A percentile compares a stretch with the other conserved stretches of the same genome.
Evolutionary conservation across 164 flowering plant genomes (phyloP).

Genomic region (Liriodendron chinense): DNA sequence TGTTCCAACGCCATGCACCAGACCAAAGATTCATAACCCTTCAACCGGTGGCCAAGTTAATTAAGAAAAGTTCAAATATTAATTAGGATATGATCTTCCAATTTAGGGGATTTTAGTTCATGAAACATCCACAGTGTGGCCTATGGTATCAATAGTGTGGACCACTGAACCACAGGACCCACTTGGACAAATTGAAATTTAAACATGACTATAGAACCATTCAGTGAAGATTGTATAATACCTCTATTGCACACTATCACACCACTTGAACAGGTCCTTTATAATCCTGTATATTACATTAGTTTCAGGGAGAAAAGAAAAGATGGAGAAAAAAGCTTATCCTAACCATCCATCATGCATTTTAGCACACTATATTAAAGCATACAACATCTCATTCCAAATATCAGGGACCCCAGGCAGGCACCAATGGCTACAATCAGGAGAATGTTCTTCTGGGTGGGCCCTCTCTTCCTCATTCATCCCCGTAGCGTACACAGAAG

Average conservation of each 20-base stretch:
- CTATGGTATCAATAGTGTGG: neutral
- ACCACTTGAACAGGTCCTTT: neutral
- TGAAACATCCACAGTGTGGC: neutral
- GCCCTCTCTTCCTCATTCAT: slow-evolving; percentile 30
- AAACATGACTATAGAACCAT: neutral
- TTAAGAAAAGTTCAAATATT: too few species aligned
- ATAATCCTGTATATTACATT: neutral
- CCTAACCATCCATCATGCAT: neutral
- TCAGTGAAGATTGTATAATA: neutral
- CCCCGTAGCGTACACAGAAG: slow-evolving; percentile 54
- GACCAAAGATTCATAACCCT: too few species aligned
- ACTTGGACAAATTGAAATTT: too few species aligned
- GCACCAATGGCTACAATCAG: slow-evolving; percentile 44
- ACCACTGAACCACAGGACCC: too few species aligned
- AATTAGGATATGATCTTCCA: neutral
- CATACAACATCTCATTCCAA: slow-evolving; percentile 36
- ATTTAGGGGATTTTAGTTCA: neutral
- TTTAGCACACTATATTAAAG: slow-evolving; percentile 13
- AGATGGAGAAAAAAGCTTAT: too few species aligned
- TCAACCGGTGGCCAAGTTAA: too few species aligned
- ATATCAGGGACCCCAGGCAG: slow-evolving; percentile 36
- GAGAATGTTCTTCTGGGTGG: slow-evolving; percentile 14
- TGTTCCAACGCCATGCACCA: too few species aligned
- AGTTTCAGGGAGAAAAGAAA: too few species aligned
- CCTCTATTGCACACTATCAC: neutral